A percentile compares a stretch with the other conserved stretches of the same genome.
These are phyloP conservation scores for Mycena capillaripes DNA, from an alignment of 768 basidiomycete genomes.

Conservation along the genomic window DNA sequence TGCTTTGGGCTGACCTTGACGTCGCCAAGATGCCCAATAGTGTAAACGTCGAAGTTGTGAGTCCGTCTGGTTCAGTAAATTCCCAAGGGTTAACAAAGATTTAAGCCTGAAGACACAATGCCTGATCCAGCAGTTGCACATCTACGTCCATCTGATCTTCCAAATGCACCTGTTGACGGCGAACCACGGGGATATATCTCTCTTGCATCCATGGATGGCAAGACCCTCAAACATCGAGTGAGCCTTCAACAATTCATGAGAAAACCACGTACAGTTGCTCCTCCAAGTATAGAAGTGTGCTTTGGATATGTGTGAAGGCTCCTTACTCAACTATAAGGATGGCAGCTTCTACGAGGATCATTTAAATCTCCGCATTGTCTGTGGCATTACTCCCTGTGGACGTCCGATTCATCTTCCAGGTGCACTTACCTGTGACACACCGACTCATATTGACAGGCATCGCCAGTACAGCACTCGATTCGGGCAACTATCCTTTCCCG, in stretches of 20 bases:
- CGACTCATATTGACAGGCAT: slow-evolving; percentile 6
- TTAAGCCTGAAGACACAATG: too few species aligned
- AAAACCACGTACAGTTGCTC: not conserved
- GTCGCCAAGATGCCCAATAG: not conserved
- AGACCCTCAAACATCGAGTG: slow-evolving; percentile 42
- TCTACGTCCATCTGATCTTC: not conserved
- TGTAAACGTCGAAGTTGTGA: too few species aligned
- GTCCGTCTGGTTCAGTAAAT: too few species aligned
- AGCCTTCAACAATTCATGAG: not conserved
- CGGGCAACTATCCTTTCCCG: not conserved
- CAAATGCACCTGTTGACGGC: not conserved
- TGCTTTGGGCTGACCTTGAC: not conserved
- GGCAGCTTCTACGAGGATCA: slow-evolving; percentile 45
- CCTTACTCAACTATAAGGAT: slow-evolving; percentile 45
- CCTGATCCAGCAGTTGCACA: too few species aligned
- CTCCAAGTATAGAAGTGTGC: slow-evolving; percentile 42
- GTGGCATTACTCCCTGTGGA: slow-evolving; percentile 15
- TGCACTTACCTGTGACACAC: not conserved
- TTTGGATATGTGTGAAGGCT: slow-evolving; percentile 34
- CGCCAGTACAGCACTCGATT: not conserved
- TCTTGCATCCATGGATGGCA: slow-evolving; percentile 50
- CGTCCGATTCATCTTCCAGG: not conserved
- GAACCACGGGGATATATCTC: slow-evolving; percentile 38
- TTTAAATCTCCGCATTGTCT: slow-evolving; percentile 11
- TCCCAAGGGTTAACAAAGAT: too few species aligned